phyloP scores from a whole-genome alignment of 306 rosid genomes.

The Begonia peltatifolia region DNA sequence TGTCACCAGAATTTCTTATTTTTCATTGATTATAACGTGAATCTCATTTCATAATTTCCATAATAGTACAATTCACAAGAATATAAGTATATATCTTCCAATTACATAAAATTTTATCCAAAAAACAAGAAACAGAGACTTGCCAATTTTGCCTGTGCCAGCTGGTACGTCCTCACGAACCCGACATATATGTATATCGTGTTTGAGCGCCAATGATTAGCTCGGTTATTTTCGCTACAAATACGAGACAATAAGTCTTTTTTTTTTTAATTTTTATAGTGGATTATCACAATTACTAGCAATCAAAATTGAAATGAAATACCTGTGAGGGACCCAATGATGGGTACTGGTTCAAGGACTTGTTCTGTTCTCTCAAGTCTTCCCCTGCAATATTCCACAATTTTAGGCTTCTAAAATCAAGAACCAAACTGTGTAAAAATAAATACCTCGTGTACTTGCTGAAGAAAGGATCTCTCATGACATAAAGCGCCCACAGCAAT shows the following conservation, averaged over 20 bases:
- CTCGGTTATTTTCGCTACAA: slow-evolving; percentile 75
- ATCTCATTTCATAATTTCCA: no score
- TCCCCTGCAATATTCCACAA: slow-evolving; percentile 30
- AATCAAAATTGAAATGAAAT: background rate
- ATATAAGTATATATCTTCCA: no score
- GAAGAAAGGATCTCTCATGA: slow-evolving; percentile 97
- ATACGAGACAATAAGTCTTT: background rate
- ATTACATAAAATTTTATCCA: no score
- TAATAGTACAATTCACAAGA: no score
- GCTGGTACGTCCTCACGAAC: slow-evolving; percentile 31
- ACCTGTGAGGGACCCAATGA: slow-evolving; percentile 82
- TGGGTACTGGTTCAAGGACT: slow-evolving; percentile 55
- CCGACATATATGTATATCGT: slow-evolving; percentile 78
- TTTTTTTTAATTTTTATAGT: background rate
- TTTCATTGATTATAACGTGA: no score
- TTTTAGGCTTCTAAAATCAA: background rate
- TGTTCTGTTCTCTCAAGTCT: slow-evolving; percentile 59
- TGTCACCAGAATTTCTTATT: no score
- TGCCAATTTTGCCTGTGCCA: no score
- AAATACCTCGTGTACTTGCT: slow-evolving; percentile 57
- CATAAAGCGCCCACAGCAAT: slow-evolving; percentile 68
- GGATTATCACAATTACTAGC: no score
- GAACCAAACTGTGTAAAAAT: background rate
- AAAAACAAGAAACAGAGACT: no score
- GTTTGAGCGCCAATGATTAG: slow-evolving; percentile 81